A percentile compares a stretch with the other conserved stretches of the same genome.
Conservation (phyloP, 2,329 filamentous ascomycete species). For the Chaetomium strumarium region DNA sequence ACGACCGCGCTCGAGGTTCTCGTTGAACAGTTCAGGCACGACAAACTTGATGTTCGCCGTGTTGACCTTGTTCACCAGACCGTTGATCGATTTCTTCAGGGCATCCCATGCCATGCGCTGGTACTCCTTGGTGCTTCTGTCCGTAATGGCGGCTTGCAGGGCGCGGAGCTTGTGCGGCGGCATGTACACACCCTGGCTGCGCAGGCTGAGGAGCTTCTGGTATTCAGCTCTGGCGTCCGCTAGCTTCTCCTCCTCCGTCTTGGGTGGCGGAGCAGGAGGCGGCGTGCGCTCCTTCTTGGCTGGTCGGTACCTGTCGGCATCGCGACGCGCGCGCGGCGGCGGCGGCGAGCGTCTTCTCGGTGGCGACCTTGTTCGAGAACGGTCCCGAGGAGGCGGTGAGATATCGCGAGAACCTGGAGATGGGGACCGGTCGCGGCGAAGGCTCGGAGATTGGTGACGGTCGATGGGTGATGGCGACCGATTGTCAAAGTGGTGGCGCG, state of each 20-base stretch:
- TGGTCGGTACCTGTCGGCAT: slow-evolving; percentile 46
- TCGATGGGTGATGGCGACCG: slow-evolving; percentile 12
- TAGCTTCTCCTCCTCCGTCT: slow-evolving; percentile 77
- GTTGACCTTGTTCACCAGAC: slow-evolving; percentile 98
- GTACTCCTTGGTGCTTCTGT: slow-evolving; percentile 93
- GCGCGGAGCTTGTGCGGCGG: slow-evolving; percentile 85
- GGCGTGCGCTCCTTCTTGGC: slow-evolving; percentile 29
- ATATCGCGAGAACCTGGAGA: slow-evolving; percentile 7
- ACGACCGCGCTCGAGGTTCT: slow-evolving; percentile 86
- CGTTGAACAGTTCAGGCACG: slow-evolving; percentile 88
- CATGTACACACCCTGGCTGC: slow-evolving; percentile 94
- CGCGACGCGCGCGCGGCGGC: slow-evolving; percentile 32
- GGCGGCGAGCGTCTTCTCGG: slow-evolving; percentile 13
- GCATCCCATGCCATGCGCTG: slow-evolving; percentile 99
- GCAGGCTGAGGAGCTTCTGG: slow-evolving; percentile 84
- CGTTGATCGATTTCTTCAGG: slow-evolving; percentile 97
- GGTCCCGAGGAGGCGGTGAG: slow-evolving; percentile 2
- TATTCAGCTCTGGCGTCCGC: slow-evolving; percentile 87
- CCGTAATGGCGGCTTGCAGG: slow-evolving; percentile 92
- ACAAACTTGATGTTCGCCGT: slow-evolving; percentile 97
- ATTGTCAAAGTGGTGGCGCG: slow-evolving; percentile 22
- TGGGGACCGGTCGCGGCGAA: slow-evolving; percentile 8
- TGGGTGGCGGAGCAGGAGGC: slow-evolving; percentile 38
- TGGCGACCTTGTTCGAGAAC: slow-evolving; percentile 2
- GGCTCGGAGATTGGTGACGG: slow-evolving; percentile 12